Conservation (phyloP, 2,329 filamentous ascomycete genomes). For the Ophiosphaerella narmari region DNA sequence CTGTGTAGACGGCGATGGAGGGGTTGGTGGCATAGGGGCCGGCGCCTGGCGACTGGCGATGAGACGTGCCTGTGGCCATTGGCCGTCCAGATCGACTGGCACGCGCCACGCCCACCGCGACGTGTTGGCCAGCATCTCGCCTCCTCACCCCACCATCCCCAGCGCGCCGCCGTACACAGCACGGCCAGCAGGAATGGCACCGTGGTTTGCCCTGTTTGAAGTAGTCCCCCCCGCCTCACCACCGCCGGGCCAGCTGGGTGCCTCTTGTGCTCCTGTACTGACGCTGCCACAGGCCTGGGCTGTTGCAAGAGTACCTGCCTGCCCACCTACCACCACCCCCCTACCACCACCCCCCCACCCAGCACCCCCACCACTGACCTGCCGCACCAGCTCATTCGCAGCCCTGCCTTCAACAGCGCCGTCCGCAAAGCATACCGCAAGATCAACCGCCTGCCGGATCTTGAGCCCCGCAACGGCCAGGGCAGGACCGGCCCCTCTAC, state of each 20-base stretch:
- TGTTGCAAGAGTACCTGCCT: constrained; percentile 37
- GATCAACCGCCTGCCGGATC: constrained; percentile 53
- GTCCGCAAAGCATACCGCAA: constrained; percentile 57
- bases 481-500: constrained; percentile 50
- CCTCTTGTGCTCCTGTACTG: constrained; percentile 12
- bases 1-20: constrained; percentile 9
- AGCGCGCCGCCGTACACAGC: no score
- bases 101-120: background rate
- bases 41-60: no score
- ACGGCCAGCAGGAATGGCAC: constrained; percentile 20
- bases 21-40: background rate
- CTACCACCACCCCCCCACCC: constrained; percentile 7
- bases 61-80: no score
- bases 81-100: no score
- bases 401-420: constrained; percentile 59
- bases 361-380: background rate
- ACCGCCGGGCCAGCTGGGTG: no score
- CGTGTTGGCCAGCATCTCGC: background rate
- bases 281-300: constrained; percentile 44
- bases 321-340: constrained; percentile 8
- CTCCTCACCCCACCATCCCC: background rate
- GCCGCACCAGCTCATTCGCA: constrained; percentile 53
- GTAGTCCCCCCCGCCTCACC: constrained; percentile 8
- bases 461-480: constrained; percentile 43
- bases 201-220: constrained; percentile 41